Evolutionary conservation across 2,329 filamentous ascomycete genomes (phyloP).

Genomic region (Raffaelea arxii): DNA sequence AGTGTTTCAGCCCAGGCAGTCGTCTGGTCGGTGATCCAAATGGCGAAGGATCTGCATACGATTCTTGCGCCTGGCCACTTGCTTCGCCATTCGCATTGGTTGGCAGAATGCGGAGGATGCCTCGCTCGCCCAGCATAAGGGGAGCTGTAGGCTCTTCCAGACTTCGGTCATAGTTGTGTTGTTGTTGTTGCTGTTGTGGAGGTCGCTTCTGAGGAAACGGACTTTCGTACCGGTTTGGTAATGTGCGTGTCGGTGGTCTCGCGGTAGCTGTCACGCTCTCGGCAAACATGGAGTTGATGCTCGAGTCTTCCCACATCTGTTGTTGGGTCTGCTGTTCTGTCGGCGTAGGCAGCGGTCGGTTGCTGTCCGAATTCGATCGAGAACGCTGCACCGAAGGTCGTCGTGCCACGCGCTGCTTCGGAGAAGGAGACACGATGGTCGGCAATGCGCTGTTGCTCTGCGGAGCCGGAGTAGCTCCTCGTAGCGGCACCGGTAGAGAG

Average conservation of each 20-base stretch:
- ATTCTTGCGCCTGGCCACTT: slow-evolving; percentile 16
- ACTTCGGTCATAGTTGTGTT: neutral
- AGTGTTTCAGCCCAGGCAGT: slow-evolving; percentile 17
- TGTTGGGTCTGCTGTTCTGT: slow-evolving; percentile 15
- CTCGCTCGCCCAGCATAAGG: slow-evolving; percentile 27
- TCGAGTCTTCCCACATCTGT: slow-evolving; percentile 26
- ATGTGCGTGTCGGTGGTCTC: slow-evolving; percentile 1
- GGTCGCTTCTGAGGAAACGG: slow-evolving; percentile 12
- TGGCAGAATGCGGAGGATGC: slow-evolving; percentile 25
- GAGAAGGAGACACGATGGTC: slow-evolving; percentile 1
- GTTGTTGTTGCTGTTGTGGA: slow-evolving; percentile 13
- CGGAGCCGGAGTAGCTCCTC: slow-evolving; percentile 18
- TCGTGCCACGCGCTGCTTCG: neutral
- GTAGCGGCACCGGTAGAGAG: slow-evolving; percentile 22
- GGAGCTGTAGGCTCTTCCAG: slow-evolving; percentile 5
- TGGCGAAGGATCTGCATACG: slow-evolving; percentile 15
- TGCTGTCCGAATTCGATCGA: slow-evolving; percentile 16
- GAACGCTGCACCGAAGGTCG: slow-evolving; percentile 8
- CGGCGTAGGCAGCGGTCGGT: slow-evolving; percentile 10
- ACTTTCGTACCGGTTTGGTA: slow-evolving; percentile 8
- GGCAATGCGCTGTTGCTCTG: slow-evolving; percentile 11
- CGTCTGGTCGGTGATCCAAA: slow-evolving; percentile 19
- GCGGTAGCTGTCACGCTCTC: slow-evolving; percentile 11
- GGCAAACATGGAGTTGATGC: slow-evolving; percentile 21
- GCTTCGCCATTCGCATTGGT: slow-evolving; percentile 10